Conservation (phyloP, 2,329 filamentous ascomycete species). For the Neodidymelliopsis sp. region DNA sequence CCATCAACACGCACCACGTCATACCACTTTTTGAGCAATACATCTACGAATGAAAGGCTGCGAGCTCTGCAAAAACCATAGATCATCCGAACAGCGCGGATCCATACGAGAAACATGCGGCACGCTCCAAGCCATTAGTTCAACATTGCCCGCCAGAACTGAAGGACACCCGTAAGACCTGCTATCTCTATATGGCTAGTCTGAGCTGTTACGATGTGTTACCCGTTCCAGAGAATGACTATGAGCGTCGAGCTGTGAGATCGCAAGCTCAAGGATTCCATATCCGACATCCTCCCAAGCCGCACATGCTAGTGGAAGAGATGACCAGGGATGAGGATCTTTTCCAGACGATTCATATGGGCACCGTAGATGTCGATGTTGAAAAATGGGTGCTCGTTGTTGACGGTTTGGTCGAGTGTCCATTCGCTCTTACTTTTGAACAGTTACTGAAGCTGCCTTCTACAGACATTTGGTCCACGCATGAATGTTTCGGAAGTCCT, state of each 20-base stretch:
- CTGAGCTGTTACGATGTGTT: conserved; percentile 3
- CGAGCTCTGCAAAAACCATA: too few species aligned
- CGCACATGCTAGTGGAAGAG: conserved; percentile 32
- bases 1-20: too few species aligned
- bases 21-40: too few species aligned
- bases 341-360: conserved; percentile 51
- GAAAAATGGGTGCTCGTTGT: conserved; percentile 39
- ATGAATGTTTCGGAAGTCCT: conserved; percentile 50
- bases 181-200: not conserved
- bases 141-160: not conserved
- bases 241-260: conserved; percentile 7
- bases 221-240: not conserved
- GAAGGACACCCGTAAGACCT: not conserved
- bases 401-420: conserved; percentile 41
- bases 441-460: conserved; percentile 36
- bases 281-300: conserved; percentile 36
- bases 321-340: conserved; percentile 38
- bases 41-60: too few species aligned
- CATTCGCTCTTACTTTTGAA: conserved; percentile 35
- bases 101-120: not conserved
- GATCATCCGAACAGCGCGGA: not conserved
- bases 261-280: conserved; percentile 18
- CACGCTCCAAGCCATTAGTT: not conserved
- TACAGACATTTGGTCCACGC: conserved; percentile 38
- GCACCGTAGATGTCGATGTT: conserved; percentile 37